Evolutionary conservation across 2,329 filamentous ascomycete species (phyloP), one percentile per base, ranked within the genome.

Genomic region (Colletotrichum coccodes): DNA sequence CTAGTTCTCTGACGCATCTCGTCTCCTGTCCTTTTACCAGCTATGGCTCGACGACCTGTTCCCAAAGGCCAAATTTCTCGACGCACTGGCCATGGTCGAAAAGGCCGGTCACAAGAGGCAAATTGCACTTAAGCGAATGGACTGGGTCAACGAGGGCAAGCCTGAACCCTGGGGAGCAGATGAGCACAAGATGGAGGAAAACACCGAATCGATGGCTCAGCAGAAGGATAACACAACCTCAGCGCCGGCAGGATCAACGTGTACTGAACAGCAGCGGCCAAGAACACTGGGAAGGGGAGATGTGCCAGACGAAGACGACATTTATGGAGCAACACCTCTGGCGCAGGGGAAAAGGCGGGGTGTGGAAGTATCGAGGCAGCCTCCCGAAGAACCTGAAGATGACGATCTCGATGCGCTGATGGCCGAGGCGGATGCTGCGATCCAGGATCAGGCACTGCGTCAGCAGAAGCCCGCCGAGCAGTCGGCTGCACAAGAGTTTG

Each of bases 11-110:
- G 96, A 99, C 77, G 89, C 94, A 12, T 88, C 91, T 0, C 89
- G 91, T 18, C 86, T 99, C 28, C 86, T 99, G 54, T 94, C 93
- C 28, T 93, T 97, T 77, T 99, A 98, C 77, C 96, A 98, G 78
- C 81, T 97, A 64, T 99, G 96, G 96, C 91, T 99, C 2, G 95
- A 99, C 80, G 94, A 98, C 76, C 85, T 99, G 14, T 99, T 95
- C 76, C 96, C 96, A 14, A 94, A 97, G 76, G 96, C 95, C 6
- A 95, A 94, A 76, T 99, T 99, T 76, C 88, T 93, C 54, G 96
- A 99, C 75, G 96, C 93, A 3, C 84, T 98, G 7, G 83, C 87
- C 44, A 97, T 98, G 84, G 93, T 98, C 3, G 96, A 99, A 79
- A 98, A 97, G 80, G 86, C 94, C 0, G 96, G 96, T 1, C 96